Evolutionary conservation across 257 asterid genomes (phyloP).

Genomic region (Solanum peruvianum): DNA sequence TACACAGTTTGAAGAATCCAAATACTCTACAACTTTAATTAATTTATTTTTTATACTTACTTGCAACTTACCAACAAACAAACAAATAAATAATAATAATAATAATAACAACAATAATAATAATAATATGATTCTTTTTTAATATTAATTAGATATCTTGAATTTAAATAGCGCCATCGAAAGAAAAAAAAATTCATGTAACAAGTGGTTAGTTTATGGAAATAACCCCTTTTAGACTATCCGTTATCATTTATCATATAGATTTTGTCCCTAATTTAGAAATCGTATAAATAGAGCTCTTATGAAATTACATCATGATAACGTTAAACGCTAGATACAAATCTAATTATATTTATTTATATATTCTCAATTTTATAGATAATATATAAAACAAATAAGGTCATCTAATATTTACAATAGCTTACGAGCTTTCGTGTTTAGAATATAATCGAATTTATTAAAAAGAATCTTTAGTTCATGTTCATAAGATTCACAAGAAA

Average conservation of each 20-base stretch:
- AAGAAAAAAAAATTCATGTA: background rate
- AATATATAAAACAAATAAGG: too few relatives aligned
- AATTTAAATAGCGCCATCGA: background rate
- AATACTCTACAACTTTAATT: background rate
- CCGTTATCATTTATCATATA: background rate
- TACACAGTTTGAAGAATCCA: background rate
- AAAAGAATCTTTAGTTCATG: background rate
- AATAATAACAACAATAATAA: background rate
- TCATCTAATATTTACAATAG: background rate
- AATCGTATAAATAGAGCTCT: too few relatives aligned
- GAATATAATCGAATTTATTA: too few relatives aligned
- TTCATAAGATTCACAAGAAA: background rate
- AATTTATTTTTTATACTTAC: background rate
- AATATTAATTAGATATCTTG: background rate
- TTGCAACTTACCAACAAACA: background rate
- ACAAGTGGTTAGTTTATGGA: background rate
- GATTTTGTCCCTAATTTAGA: background rate
- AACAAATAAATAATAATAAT: background rate
- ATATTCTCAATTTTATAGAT: too few relatives aligned
- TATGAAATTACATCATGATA: too few relatives aligned
- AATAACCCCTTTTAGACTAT: background rate
- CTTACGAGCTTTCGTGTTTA: background rate
- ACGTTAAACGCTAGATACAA: rapidly evolving
- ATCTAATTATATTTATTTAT: too few relatives aligned
- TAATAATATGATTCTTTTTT: background rate